These are phyloP conservation scores for Zygosaccharomyces sapae DNA, from an alignment of 1,139 yeast genomes.

Conservation along the genomic window DNA sequence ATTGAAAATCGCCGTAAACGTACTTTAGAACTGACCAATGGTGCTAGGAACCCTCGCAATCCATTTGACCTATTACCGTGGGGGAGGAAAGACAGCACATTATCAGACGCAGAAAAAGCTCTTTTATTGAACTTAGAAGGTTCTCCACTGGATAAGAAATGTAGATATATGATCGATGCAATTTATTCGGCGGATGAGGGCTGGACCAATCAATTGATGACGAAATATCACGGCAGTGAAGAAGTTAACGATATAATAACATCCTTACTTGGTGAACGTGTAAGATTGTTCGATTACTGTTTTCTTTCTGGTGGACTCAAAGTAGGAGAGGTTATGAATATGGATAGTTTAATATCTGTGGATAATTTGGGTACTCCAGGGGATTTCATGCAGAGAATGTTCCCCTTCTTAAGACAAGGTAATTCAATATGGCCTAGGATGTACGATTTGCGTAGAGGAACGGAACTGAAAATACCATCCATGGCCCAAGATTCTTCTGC, in stretches of 20 bases:
- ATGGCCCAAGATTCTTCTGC: constrained; percentile 13
- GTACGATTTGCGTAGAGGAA: constrained; percentile 15
- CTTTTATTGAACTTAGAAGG: constrained; percentile 11
- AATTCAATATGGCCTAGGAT: constrained; percentile 21
- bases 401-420: constrained; percentile 20
- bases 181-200: constrained; percentile 16
- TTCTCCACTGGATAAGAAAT: constrained; percentile 15
- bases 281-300: constrained; percentile 24
- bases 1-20: constrained; percentile 9
- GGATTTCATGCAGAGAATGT: constrained; percentile 21
- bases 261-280: constrained; percentile 20
- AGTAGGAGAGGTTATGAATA: constrained; percentile 10
- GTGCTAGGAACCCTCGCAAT: neutral
- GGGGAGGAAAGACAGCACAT: neutral
- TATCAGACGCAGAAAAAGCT: constrained; percentile 5
- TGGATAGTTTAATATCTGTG: constrained; percentile 7
- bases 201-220: constrained; percentile 22
- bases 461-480: constrained; percentile 8
- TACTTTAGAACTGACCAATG: neutral
- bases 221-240: constrained; percentile 12
- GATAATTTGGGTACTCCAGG: constrained; percentile 1
- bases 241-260: constrained; percentile 16
- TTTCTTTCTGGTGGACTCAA: constrained; percentile 17
- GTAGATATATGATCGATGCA: constrained; percentile 21
- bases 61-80: constrained; percentile 1